Conservation (phyloP, 2,329 filamentous ascomycete species). For the Colletotrichum sojae region DNA sequence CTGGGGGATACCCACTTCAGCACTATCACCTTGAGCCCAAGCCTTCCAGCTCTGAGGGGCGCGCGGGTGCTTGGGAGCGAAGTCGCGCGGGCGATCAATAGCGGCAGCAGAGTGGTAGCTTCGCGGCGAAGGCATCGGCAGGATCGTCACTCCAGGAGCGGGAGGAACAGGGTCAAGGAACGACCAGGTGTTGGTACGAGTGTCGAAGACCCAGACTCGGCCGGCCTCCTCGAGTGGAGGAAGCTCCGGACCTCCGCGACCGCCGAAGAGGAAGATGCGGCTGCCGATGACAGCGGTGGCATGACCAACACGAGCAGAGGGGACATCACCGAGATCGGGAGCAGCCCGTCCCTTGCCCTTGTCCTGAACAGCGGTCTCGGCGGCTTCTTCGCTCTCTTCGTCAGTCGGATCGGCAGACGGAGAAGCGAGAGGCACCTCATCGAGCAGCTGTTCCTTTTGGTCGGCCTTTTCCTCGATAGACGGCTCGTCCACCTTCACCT, state of each 20-base stretch:
- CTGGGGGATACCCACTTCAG: conserved; percentile 71
- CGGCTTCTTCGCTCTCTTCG: conserved; percentile 38
- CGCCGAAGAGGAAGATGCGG: conserved; percentile 86
- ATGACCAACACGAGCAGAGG: conserved; percentile 79
- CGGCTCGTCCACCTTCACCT: conserved; percentile 41
- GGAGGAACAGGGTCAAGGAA: conserved; percentile 70
- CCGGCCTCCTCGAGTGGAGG: conserved; percentile 81
- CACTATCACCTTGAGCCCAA: conserved; percentile 69
- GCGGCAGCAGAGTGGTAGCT: conserved; percentile 78
- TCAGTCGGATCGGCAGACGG: conserved; percentile 46
- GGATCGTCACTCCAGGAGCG: conserved; percentile 57
- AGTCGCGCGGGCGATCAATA: conserved; percentile 69
- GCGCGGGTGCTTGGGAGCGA: conserved; percentile 51
- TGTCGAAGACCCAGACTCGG: conserved; percentile 82
- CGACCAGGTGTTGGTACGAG: conserved; percentile 74
- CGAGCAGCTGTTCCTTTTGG: conserved; percentile 53
- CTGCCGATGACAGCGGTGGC: conserved; percentile 77
- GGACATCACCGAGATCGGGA: conserved; percentile 62
- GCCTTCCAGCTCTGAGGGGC: conserved; percentile 65
- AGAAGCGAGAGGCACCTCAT: conserved; percentile 58
- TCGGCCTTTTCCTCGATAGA: conserved; percentile 41
- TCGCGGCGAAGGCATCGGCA: conserved; percentile 71
- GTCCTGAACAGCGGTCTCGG: conserved; percentile 42
- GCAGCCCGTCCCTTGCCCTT: conserved; percentile 56
- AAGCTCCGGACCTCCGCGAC: conserved; percentile 79